Evolutionary conservation across 352 stramenopile genomes (phyloP).

Genomic region (Globisporangium nagaii): DNA sequence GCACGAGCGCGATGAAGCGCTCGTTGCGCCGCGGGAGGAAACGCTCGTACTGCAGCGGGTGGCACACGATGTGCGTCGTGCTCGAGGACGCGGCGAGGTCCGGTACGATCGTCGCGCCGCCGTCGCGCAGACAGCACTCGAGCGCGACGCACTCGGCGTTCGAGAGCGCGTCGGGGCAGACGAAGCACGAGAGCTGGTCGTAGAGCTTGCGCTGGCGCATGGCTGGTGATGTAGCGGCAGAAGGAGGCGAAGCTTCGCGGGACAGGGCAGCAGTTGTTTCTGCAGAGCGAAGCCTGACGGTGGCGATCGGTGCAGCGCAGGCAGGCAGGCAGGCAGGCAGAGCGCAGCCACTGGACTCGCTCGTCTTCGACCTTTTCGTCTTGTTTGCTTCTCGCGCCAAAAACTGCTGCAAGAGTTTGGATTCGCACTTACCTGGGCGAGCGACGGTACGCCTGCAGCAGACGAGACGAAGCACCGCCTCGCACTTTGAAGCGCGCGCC

Average conservation of each 20-base stretch:
- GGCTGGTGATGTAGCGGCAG: no score
- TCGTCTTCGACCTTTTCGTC: no score
- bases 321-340: no score
- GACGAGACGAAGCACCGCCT: not conserved
- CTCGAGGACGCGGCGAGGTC: constrained; percentile 15
- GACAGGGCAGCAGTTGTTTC: no score
- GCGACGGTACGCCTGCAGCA: no score
- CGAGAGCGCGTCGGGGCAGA: constrained; percentile 46
- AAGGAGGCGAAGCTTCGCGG: no score
- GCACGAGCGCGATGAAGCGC: constrained; percentile 69
- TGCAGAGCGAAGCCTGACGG: no score
- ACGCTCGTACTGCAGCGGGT: constrained; percentile 38
- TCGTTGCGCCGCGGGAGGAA: constrained; percentile 49
- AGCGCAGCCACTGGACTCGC: no score
- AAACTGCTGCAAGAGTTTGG: not conserved
- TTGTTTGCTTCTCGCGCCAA: not conserved
- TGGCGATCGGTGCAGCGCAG: no score
- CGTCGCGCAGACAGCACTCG: constrained; percentile 57
- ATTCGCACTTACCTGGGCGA: not conserved
- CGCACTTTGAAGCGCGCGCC: not conserved
- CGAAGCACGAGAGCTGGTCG: constrained; percentile 36
- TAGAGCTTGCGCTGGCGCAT: constrained; percentile 52
- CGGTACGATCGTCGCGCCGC: constrained; percentile 40
- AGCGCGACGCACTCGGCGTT: constrained; percentile 32
- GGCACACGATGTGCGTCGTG: constrained; percentile 74